Evolutionary conservation across 495 filamentous ascomycete species (phyloP), one percentile per base, ranked within the genome.

Genomic region (Neurospora hispaniola): DNA sequence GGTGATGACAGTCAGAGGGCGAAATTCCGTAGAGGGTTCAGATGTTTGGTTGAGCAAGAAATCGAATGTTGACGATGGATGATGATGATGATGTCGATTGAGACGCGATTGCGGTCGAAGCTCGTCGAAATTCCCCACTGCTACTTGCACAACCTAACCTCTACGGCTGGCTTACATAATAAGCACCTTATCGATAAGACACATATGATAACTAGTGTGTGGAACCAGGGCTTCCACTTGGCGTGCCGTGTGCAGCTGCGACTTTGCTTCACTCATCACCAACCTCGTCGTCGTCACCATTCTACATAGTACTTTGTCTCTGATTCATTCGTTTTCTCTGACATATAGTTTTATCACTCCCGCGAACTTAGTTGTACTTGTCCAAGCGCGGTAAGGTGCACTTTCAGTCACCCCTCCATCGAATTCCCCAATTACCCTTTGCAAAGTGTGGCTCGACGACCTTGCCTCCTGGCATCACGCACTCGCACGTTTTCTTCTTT

Each of bases 371-470:
- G 35, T 38, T 38, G 35, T 38, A 38, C 5, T 5, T 38, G 4
- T 38, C 35, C 4, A 38, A 5, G 35, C 35, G 35, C 35, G 35
- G 35, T 2, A 38, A 38, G 35, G 35, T 38, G 35, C 35, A 38
- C 35, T 38, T 38, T 38, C 35, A 38, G 5, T 38, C 35, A 74
- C 70, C 82, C 73, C 80, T 79, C 84, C 83, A 86, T 70, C 82
- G 71, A 20, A 86, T 78, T 2, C 79, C 82, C 84, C 84, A 86
- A 42, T 85, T 81, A 9, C 84, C 84, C 75, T 86, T 87, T 9
- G 84, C 81, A 76, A 85, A 83, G 72, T 76, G 79, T 31, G 75
- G 73, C 73, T 82, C 85, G 27, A 86, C 84, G 9, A 85, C 82
- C 66, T 76, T 75, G 1, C 81, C 84, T 31, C 54, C 54, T 1